Conservation (phyloP, 2,329 filamentous ascomycete species). For the Colletotrichum liaoningense region DNA sequence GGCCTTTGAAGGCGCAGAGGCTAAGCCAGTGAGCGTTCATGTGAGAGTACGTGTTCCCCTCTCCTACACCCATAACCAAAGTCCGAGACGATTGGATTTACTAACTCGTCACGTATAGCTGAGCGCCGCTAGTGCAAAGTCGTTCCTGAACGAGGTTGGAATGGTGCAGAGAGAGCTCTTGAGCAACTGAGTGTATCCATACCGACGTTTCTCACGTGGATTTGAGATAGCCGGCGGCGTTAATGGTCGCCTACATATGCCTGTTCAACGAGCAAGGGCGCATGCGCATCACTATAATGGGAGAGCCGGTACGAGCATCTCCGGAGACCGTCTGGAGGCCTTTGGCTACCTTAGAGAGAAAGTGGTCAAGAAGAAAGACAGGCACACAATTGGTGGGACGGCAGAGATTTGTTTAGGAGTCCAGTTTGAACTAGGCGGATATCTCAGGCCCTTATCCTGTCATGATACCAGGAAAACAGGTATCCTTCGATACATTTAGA, state of each 20-base stretch:
- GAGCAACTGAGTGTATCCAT: constrained; percentile 43
- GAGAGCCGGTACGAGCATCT: constrained; percentile 8
- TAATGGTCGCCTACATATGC: not conserved
- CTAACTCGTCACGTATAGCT: constrained; percentile 51
- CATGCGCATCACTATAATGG: not conserved
- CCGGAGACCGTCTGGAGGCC: not conserved
- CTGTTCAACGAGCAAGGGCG: constrained; percentile 8
- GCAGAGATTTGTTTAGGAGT: constrained; percentile 15
- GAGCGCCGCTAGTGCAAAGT: constrained; percentile 64
- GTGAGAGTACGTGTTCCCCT: constrained; percentile 63
- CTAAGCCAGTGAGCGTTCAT: constrained; percentile 68
- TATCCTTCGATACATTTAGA: constrained; percentile 20
- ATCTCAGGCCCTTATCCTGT: constrained; percentile 16
- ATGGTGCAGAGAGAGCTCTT: constrained; percentile 64
- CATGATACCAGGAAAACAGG: constrained; percentile 19
- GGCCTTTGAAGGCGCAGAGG: constrained; percentile 67
- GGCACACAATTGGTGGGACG: constrained; percentile 25
- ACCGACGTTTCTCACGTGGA: not conserved
- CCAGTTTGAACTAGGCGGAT: constrained; percentile 11
- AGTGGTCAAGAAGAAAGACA: constrained; percentile 3
- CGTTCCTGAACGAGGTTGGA: constrained; percentile 61
- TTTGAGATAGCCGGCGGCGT: not conserved
- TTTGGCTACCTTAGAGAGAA: constrained; percentile 5
- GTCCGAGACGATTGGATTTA: not conserved
- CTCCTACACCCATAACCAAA: not conserved